Conservation (phyloP, 2,329 filamentous ascomycete genomes). For the Colletotrichum sp. region DNA sequence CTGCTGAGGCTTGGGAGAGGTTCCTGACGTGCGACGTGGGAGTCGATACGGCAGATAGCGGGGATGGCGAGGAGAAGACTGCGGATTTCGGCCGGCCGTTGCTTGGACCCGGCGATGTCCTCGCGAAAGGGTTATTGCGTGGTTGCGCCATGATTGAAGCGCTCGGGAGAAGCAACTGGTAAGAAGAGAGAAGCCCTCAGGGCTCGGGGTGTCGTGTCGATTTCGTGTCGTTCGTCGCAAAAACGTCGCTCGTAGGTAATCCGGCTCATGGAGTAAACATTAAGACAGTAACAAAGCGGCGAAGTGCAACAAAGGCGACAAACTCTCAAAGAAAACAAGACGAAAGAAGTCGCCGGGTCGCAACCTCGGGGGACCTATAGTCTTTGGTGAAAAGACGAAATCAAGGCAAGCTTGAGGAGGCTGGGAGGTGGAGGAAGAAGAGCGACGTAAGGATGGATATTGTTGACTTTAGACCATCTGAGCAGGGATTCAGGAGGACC, state of each 20-base stretch:
- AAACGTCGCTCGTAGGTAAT: constrained; percentile 11
- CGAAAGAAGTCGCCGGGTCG: constrained; percentile 6
- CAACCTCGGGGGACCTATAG: neutral
- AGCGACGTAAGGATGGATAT: constrained; percentile 20
- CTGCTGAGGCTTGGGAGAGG: constrained; percentile 67
- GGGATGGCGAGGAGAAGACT: constrained; percentile 68
- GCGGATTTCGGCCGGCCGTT: constrained; percentile 75
- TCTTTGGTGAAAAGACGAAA: constrained; percentile 8
- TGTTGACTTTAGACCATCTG: constrained; percentile 18
- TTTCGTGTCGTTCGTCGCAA: constrained; percentile 17
- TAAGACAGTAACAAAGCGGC: constrained; percentile 15
- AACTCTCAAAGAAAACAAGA: constrained; percentile 16
- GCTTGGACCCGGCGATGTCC: constrained; percentile 68
- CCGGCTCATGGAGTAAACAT: constrained; percentile 19
- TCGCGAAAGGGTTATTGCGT: constrained; percentile 81
- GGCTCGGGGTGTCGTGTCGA: neutral
- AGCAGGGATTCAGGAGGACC: constrained; percentile 16
- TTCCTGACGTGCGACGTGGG: constrained; percentile 68
- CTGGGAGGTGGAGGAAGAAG: constrained; percentile 16
- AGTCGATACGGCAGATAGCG: constrained; percentile 42
- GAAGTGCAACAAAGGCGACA: neutral
- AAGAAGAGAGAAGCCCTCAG: constrained; percentile 1
- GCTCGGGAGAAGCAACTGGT: constrained; percentile 50
- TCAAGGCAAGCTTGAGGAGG: constrained; percentile 14
- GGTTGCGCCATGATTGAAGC: constrained; percentile 68